Conservation (phyloP, 306 rosid species). For the Astragalus glycyphyllos region DNA sequence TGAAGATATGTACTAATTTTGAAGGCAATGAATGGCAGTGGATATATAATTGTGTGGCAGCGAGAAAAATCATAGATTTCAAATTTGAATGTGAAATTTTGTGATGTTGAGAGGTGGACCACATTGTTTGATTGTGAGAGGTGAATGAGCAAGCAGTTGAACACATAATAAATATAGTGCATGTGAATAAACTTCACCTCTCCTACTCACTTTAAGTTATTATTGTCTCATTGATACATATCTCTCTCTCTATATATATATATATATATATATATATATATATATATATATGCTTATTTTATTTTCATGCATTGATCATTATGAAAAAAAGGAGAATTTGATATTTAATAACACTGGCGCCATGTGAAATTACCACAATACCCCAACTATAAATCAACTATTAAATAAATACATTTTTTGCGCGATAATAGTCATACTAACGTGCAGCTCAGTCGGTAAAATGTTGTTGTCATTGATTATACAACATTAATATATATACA, state of each 20-base stretch:
- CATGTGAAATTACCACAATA: too few species aligned
- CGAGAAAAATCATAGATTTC: constrained; percentile 48
- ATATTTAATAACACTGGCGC: too few species aligned
- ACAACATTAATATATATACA: too few species aligned
- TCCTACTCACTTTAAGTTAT: constrained; percentile 37
- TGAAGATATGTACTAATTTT: constrained; percentile 57
- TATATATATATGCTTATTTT: neutral
- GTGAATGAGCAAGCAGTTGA: constrained; percentile 34
- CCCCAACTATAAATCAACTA: too few species aligned
- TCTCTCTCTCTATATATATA: constrained; percentile 10
- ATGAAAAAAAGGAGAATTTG: too few species aligned
- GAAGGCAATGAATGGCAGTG: constrained; percentile 59
- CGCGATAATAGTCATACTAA: too few species aligned
- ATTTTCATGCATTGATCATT: constrained; percentile 25
- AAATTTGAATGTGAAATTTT: constrained; percentile 48
- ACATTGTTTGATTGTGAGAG: constrained; percentile 49
- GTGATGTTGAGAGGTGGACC: constrained; percentile 67
- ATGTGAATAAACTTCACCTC: constrained; percentile 42
- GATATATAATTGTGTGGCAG: constrained; percentile 59
- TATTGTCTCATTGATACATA: constrained; percentile 17
- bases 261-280: neutral
- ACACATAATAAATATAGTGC: constrained; percentile 43
- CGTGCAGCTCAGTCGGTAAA: too few species aligned
- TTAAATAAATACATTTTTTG: too few species aligned
- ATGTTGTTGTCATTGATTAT: too few species aligned